Percentiles rank a stretch among this genome's conserved stretches.
Conservation (phyloP, 495 filamentous ascomycete genomes). For the Bacidia gigantensis region DNA sequence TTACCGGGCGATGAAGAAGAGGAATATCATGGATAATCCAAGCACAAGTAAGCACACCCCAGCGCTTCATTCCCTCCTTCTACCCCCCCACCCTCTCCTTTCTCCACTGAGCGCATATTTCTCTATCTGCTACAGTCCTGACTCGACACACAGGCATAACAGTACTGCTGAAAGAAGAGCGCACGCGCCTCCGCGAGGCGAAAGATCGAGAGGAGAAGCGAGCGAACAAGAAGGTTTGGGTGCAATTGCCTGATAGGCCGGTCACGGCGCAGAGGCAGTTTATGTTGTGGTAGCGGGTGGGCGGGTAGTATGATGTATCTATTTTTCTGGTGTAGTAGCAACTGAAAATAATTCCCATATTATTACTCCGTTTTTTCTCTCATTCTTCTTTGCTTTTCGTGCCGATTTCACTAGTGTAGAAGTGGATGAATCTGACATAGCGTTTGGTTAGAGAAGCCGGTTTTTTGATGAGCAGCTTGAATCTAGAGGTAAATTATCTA, state of each 20-base stretch:
- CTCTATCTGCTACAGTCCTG: not conserved
- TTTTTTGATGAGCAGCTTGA: no score
- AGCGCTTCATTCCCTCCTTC: no score
- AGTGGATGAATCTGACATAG: no score
- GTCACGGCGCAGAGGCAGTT: constrained; percentile 71
- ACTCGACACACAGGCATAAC: constrained; percentile 44
- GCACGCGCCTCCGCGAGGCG: constrained; percentile 66
- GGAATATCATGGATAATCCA: constrained; percentile 48
- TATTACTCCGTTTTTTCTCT: no score
- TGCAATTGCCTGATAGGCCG: constrained; percentile 66
- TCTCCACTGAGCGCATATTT: not conserved
- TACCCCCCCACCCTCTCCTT: no score
- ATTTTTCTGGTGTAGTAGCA: no score
- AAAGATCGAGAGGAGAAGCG: constrained; percentile 60
- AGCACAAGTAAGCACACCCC: constrained; percentile 53
- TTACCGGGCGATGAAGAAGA: constrained; percentile 55
- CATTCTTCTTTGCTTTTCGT: no score
- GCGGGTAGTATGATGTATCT: not conserved
- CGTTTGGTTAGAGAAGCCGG: no score
- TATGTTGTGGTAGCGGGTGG: constrained; percentile 58
- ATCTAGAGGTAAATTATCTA: no score
- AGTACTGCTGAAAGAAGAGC: constrained; percentile 81
- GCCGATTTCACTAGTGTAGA: no score
- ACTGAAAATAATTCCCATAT: no score
- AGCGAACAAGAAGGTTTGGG: constrained; percentile 61